Evolutionary conservation across 2,329 filamentous ascomycete genomes (phyloP), one percentile per base, ranked within the genome.

Genomic region (Neophaeococcomyces mojaviensis): DNA sequence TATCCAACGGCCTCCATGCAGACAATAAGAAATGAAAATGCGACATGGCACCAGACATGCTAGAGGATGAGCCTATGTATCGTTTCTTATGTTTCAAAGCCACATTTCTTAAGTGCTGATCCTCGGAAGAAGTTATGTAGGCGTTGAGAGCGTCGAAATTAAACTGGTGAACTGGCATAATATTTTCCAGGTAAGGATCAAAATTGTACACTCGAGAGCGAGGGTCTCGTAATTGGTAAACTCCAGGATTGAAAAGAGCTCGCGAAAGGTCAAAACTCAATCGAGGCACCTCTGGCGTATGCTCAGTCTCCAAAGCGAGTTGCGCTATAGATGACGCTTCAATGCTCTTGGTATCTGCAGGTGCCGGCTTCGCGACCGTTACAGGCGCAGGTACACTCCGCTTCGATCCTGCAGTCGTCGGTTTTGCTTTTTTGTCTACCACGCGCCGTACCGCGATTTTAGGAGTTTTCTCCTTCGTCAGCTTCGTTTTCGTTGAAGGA

Each of bases 1-100:
- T 68, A 49, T 87, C 84, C 49, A 95, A 72, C 2, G 72, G 69
- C 44, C 94, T 81, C 84, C 88, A 97, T 5, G 76, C 69, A 0
- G 90, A 97, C 8, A 98, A 73, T 2, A 98, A 76, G 59, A 81
- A 97, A 63, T 98, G 92, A 60, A 98, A 95, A 58, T 98, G 94
- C 2, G 84, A 78, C 36, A 98, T 72, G 41, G 86, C 81, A 2
- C 82, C 73, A 1, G 90, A 95, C 88, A 96, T 95, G 66, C 90
- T 97, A 1, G 92, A 98, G 0, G 92, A 97, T 10, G 92, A 98
- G 8, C 92, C 92, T 9, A 88, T 83, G 61, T 94, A 98, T 60
- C 85, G 94, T 62, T 82, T 88, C 10, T 73, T 68, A 49, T 85
- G 66, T 44, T 79, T 65, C 40, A 73, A 71, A 2, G 87, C 86